Evolutionary conservation across 345 rosid species (phyloP), one percentile per base, ranked within the genome.

Genomic region (Luvunga scandens): DNA sequence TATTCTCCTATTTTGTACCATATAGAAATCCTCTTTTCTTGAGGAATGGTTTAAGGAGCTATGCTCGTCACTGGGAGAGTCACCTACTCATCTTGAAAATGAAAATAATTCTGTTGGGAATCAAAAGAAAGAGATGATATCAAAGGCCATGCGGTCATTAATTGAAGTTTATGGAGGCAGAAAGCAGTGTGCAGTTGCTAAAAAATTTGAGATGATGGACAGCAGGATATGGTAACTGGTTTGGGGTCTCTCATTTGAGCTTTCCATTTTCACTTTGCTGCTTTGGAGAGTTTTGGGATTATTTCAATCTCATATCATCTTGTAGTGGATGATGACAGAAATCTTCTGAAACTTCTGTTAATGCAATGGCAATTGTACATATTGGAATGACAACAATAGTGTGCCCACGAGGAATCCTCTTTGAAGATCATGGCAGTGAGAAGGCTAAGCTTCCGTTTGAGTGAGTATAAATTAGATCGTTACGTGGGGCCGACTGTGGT

Each of bases 41-140:
- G 99, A 92, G 91, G 95, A 90, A 76, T 95, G 98, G 97, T 89
- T 92, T 81, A 93, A 89, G 88, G 79, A 55, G 81, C 81, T 93
- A 69, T 88, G 89, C 85, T 80, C 77, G 28, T 89, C 94, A 34
- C 12, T 92, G 63, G 85, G 75, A 73, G 89, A 86, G 81, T 63
- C 86, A 60, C 82, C 77, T 33, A 33, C 66, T n/a, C 71, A 68
- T 56, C 25, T 82, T 27, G 89, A 77, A 69, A 71, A 60, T 62
- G 88, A 83, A 71, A 75, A 72, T 69, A 73, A 65, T 71, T 77
- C 84, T 14, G 38, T 76, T 63, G 90, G 72, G 66, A 83, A 77
- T 81, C 97, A 87, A 83, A 93, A 95, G 89, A 92, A 87, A 88
- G 93, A 81, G 77, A 85, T 90, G 81, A 84, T 95, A 80, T 78